Evolutionary conservation across 169 alveolate species (phyloP).

Genomic region (Plasmodium inui): DNA sequence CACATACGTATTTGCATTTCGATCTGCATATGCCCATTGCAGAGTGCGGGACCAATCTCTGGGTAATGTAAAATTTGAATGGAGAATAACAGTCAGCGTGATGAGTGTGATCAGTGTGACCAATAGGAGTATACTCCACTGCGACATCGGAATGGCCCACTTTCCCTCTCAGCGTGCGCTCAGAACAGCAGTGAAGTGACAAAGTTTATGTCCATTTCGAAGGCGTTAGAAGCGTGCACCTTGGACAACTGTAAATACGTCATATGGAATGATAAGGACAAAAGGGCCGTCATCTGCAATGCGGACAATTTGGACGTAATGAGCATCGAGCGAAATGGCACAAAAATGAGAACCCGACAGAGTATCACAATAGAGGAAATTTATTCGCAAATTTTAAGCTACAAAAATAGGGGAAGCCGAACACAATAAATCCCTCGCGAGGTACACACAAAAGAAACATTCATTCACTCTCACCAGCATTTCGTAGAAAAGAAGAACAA

Average conservation of each 20-base stretch:
- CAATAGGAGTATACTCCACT: background rate
- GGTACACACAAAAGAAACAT: background rate
- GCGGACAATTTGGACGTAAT: constrained; percentile 23
- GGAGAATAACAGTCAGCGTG: background rate
- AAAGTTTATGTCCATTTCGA: constrained; percentile 33
- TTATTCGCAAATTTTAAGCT: background rate
- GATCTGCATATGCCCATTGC: background rate
- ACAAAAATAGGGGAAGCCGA: background rate
- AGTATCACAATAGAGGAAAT: background rate
- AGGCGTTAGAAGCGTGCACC: constrained; percentile 67
- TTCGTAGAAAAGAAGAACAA: constrained; percentile 29
- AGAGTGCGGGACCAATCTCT: constrained; percentile 61
- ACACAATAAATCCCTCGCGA: background rate
- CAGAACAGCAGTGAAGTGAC: constrained; percentile 25
- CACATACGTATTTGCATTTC: background rate
- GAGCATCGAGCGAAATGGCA: background rate
- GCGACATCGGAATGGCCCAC: background rate
- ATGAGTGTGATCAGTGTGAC: background rate
- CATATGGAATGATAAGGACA: constrained; percentile 58
- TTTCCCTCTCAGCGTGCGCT: constrained; percentile 30
- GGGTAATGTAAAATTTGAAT: constrained; percentile 8
- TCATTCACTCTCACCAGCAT: background rate
- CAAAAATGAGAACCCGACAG: background rate
- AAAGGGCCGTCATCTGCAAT: constrained; percentile 39
- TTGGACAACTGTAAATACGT: constrained; percentile 45